Percentiles rank a stretch among this genome's conserved stretches.
Conservation (phyloP, 495 filamentous ascomycete genomes). For the Rhypophila decipiens region DNA sequence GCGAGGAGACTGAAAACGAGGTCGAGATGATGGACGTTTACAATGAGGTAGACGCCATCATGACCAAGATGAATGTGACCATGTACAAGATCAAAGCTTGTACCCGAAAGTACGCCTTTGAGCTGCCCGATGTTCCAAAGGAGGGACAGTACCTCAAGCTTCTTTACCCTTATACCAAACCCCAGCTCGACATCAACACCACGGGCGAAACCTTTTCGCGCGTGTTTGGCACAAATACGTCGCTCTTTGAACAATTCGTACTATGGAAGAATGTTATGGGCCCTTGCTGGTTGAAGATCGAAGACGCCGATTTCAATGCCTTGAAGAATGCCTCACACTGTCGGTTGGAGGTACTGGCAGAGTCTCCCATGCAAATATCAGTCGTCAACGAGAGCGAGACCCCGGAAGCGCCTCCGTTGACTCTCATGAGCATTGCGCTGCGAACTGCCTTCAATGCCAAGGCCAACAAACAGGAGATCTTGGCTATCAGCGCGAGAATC, state of each 20-base stretch:
- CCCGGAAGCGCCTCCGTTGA: constrained; percentile 76
- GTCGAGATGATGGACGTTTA: constrained; percentile 88
- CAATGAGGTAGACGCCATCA: constrained; percentile 74
- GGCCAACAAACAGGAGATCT: constrained; percentile 93
- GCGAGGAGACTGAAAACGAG: constrained; percentile 67
- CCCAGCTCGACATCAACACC: constrained; percentile 55
- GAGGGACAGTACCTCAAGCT: constrained; percentile 90
- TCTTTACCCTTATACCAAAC: constrained; percentile 77
- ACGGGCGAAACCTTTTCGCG: constrained; percentile 88
- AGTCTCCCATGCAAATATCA: constrained; percentile 66
- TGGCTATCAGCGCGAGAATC: constrained; percentile 81
- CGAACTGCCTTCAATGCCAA: constrained; percentile 84
- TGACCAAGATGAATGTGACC: constrained; percentile 73
- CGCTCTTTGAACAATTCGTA: constrained; percentile 95
- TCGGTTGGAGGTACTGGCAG: constrained; percentile 82
- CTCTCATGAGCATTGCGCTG: constrained; percentile 88
- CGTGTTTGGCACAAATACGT: constrained; percentile 90
- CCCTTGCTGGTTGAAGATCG: constrained; percentile 90
- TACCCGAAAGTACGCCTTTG: constrained; percentile 91
- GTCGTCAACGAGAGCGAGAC: constrained; percentile 68
- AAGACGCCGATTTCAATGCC: constrained; percentile 71
- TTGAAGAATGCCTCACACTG: constrained; percentile 95
- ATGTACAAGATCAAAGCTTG: constrained; percentile 92
- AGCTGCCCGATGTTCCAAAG: constrained; percentile 77
- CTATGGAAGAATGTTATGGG: constrained; percentile 98